A percentile compares a stretch with the other conserved stretches of the same genome.
These are phyloP conservation scores for Alternaria sp. DNA, from an alignment of 2,329 filamentous ascomycete genomes.

Conservation along the genomic window DNA sequence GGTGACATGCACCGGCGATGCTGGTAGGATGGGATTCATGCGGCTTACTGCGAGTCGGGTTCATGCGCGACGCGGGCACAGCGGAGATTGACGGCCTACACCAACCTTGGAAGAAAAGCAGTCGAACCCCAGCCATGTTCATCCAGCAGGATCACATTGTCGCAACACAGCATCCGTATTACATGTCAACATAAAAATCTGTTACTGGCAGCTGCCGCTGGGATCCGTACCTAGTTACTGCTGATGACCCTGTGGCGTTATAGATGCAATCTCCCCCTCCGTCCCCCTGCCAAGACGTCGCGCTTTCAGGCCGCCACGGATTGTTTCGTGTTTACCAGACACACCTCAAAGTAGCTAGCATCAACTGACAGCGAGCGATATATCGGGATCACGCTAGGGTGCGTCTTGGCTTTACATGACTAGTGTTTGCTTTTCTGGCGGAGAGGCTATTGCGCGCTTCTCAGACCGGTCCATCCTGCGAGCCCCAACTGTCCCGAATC, in stretches of 20 bases:
- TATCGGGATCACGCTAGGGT: conserved; percentile 7
- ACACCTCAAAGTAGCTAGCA: conserved; percentile 3
- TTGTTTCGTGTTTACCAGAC: conserved; percentile 13
- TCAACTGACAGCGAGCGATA: not conserved
- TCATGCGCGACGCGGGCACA: not conserved
- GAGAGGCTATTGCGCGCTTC: not conserved
- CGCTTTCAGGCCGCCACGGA: conserved; percentile 1
- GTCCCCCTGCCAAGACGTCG: conserved; percentile 21
- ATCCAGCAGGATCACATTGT: not conserved
- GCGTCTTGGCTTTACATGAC: not conserved
- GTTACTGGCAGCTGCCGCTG: not conserved
- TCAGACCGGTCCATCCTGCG: too few species aligned
- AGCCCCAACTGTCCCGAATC: not conserved
- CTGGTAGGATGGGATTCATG: conserved; percentile 5
- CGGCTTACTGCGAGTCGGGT: not conserved
- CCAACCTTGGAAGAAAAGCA: not conserved
- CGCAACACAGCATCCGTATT: not conserved
- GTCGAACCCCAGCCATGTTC: not conserved
- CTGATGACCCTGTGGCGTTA: not conserved
- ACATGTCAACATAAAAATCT: not conserved
- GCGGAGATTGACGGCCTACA: not conserved
- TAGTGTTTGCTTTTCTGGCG: conserved; percentile 7
- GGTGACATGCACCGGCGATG: conserved; percentile 1
- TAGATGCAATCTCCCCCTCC: conserved; percentile 9
- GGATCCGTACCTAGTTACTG: not conserved